Evolutionary conservation across 164 flowering plant species (phyloP), one percentile per base, ranked within the genome.

Genomic region (Stephania yunnanensis): DNA sequence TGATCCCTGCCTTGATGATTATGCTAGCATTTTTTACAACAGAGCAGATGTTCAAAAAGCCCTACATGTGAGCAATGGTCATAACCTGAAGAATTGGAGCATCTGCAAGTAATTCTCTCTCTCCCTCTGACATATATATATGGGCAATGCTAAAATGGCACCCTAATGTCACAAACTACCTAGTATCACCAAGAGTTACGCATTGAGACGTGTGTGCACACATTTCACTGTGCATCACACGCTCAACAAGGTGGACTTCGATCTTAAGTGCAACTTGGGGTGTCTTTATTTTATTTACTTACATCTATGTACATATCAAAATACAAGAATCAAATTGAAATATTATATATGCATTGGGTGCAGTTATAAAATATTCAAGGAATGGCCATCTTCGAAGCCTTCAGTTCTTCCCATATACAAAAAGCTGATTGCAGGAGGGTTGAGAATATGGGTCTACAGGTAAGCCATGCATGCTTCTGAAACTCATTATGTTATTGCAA

Each of bases 391-490:
- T 55, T 82, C 91, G 70, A 87, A 81, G 78, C 79, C 85, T 46
- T 91, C 99, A 29, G 90, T 92, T 80, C 85, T 94, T 71, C 97
- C 98, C 7, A 96, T 90, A 73, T 96, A 94, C 84, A 81, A 84
- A 85, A 91, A 92, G 79, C 94, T 96, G 6, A 90, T 94, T 78
- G 83, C 81, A 73, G 92, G 91, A 72, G 93, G 95, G 64, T 88
- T 94, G 44, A 87, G 89, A 81, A 91, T 96, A 46, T 96, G 99
- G 99, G 87, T 96, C 61, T 96, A 90, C 86, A 95, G 99, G 99
- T 95, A 87, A 19, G 45, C 13, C 0, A 7, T 55, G 6, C 42
- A 36, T 36, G 42, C 42, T 55, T 55, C 5, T 20, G 61, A 53
- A 7, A 13, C 52, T 17, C 31, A 17, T 55, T 55, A 53, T 19